Conservation (phyloP, 306 rosid genomes). For the Dryas alaskensis region DNA sequence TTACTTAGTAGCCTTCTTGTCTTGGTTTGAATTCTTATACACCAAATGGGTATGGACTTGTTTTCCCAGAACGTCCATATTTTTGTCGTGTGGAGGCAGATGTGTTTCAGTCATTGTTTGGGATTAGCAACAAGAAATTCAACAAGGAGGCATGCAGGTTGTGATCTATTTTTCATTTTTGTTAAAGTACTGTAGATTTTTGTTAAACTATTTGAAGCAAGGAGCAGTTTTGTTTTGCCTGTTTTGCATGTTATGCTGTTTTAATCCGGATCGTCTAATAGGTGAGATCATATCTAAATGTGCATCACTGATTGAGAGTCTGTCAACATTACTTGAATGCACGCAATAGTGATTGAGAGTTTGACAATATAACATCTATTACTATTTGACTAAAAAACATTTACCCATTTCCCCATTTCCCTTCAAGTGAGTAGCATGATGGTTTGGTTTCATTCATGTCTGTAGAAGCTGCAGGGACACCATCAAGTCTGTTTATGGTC, state of each 20-base stretch:
- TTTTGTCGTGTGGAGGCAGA: slow-evolving; percentile 84
- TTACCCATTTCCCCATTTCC: too few relatives aligned
- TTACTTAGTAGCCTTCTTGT: not conserved
- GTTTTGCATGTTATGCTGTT: too few relatives aligned
- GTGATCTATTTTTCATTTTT: not conserved
- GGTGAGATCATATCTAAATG: too few relatives aligned
- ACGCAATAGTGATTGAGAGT: too few relatives aligned
- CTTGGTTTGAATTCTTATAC: not conserved
- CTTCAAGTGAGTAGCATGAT: too few relatives aligned
- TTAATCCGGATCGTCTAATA: too few relatives aligned
- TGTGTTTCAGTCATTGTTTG: slow-evolving; percentile 57
- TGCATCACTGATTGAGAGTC: too few relatives aligned
- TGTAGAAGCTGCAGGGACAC: slow-evolving; percentile 81
- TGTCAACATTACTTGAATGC: too few relatives aligned
- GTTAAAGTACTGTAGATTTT: not conserved
- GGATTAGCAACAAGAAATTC: slow-evolving; percentile 59
- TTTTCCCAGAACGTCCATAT: slow-evolving; percentile 73
- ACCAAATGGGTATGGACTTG: not conserved
- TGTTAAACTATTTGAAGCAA: too few relatives aligned
- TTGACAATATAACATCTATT: too few relatives aligned
- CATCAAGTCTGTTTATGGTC: slow-evolving; percentile 70
- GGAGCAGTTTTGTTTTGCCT: too few relatives aligned
- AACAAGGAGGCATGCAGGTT: slow-evolving; percentile 95
- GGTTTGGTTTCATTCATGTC: slow-evolving; percentile 1
- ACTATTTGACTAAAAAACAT: too few relatives aligned